Conservation (phyloP, 352 stramenopile genomes). For the Plasmopara muralis region DNA sequence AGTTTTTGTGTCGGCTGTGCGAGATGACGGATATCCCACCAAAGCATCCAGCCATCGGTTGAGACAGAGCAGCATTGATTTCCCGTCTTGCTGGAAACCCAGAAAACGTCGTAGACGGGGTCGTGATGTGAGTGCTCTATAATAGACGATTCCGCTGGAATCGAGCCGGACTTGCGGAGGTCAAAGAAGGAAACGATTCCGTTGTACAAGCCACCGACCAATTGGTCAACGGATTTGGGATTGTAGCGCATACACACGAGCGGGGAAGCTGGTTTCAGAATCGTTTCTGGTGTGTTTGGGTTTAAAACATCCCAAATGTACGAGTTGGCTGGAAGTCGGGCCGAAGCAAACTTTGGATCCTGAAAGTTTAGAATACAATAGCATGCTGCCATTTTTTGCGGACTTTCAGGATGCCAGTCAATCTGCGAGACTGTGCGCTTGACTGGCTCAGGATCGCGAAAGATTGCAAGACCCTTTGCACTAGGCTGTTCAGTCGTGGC, state of each 20-base stretch:
- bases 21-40: conserved; percentile 87
- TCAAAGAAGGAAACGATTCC: conserved; percentile 96
- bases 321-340: conserved; percentile 70
- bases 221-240: conserved; percentile 93
- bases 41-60: conserved; percentile 92
- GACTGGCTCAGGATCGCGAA: conserved; percentile 91
- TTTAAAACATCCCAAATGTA: conserved; percentile 98
- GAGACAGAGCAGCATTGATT: conserved; percentile 95
- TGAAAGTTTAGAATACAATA: conserved; percentile 96
- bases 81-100: conserved; percentile 94
- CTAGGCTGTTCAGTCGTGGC: conserved; percentile 92
- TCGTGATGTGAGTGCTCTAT: conserved; percentile 98
- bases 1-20: conserved; percentile 79
- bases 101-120: conserved; percentile 95
- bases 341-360: conserved; percentile 87
- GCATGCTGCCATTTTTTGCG: conserved; percentile 93
- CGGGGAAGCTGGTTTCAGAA: conserved; percentile 85
- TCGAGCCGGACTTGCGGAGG: conserved; percentile 86
- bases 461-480: conserved; percentile 95
- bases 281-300: conserved; percentile 94
- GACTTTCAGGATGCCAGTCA: conserved; percentile 96
- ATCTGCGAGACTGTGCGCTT: conserved; percentile 94
- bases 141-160: conserved; percentile 87
- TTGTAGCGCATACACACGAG: conserved; percentile 94
- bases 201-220: conserved; percentile 96